A percentile compares a stretch with the other conserved stretches of the same genome.
These are phyloP conservation scores for Coccomyxa sp. DNA, from an alignment of 139 green algal genomes.

Conservation along the genomic window DNA sequence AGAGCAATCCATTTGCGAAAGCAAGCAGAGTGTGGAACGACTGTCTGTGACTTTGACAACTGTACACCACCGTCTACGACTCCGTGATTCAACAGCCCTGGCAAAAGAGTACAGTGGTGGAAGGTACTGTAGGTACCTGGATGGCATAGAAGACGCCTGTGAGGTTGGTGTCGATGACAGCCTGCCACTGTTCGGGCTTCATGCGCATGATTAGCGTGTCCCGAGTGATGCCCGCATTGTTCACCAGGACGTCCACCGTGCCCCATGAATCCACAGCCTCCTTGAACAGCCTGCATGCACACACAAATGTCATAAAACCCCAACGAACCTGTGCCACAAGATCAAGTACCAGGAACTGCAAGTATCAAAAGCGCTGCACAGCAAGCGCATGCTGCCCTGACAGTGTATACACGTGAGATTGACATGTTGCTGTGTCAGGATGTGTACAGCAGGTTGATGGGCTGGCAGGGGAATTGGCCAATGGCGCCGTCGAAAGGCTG, in stretches of 20 bases:
- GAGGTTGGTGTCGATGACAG: constrained; percentile 98
- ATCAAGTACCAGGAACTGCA: not conserved
- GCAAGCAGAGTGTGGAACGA: no score
- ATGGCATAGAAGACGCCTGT: constrained; percentile 87
- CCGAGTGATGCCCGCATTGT: constrained; percentile 97
- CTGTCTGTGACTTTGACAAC: no score
- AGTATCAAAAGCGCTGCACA: not conserved
- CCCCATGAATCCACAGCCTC: constrained; percentile 78
- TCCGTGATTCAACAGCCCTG: no score
- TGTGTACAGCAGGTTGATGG: not conserved
- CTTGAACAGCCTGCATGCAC: constrained; percentile 30
- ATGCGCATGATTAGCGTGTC: constrained; percentile 98
- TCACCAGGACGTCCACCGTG: constrained; percentile 94
- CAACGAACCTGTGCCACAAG: not conserved
- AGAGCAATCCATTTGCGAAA: no score
- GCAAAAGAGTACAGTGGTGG: no score
- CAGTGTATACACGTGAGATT: not conserved
- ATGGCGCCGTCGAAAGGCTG: no score
- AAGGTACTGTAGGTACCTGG: constrained; percentile 60
- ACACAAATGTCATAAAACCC: not conserved
- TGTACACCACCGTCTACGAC: no score
- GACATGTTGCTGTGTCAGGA: not conserved
- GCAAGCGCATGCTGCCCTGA: not conserved
- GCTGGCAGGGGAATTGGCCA: no score
- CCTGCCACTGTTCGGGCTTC: constrained; percentile 92